phyloP scores from a whole-genome alignment of 768 basidiomycete species.

The Gyrodon lividus region DNA sequence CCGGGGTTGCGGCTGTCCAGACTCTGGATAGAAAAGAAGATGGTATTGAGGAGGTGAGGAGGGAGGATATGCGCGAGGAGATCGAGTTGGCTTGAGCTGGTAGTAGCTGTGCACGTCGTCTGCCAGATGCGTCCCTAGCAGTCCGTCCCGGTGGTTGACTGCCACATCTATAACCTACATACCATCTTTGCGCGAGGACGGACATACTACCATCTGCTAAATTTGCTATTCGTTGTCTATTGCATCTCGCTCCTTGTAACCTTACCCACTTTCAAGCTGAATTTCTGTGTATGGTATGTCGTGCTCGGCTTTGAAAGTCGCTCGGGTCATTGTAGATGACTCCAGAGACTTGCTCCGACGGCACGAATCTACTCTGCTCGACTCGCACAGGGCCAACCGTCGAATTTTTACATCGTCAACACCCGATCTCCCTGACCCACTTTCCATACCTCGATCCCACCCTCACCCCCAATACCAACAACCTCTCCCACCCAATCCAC shows the following conservation, averaged over 20 bases:
- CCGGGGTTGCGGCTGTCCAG: neutral
- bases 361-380: neutral
- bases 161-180: neutral
- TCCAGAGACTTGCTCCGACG: too few species aligned
- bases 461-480: slow-evolving; percentile 61
- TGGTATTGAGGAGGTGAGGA: neutral
- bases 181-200: neutral
- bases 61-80: neutral
- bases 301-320: too few species aligned
- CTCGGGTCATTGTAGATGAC: too few species aligned
- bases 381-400: too few species aligned
- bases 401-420: slow-evolving; percentile 1
- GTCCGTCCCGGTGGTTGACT: neutral
- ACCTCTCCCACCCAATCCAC: slow-evolving; percentile 59
- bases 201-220: too few species aligned
- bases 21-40: neutral
- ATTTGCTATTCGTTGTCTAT: too few species aligned
- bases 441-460: slow-evolving; percentile 65
- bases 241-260: too few species aligned
- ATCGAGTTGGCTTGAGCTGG: neutral
- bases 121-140: too few species aligned
- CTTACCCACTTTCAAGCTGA: too few species aligned
- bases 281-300: too few species aligned
- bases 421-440: slow-evolving; percentile 34
- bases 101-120: neutral